Conservation (phyloP, 2,329 filamentous ascomycete species). For the Teratosphaeria viscida region DNA sequence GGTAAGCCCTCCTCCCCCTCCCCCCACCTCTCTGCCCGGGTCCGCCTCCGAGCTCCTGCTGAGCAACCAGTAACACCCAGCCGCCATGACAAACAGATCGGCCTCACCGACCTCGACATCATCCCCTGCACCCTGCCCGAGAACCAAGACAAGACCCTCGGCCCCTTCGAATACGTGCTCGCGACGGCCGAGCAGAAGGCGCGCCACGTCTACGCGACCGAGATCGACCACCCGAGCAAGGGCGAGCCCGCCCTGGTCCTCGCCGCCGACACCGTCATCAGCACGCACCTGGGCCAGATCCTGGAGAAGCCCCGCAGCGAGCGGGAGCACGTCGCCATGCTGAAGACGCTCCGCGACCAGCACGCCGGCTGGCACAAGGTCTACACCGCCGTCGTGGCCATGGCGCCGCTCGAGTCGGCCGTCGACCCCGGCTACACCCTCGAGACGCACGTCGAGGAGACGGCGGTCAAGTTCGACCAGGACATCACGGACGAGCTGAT, state of each 20-base stretch:
- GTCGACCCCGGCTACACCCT: slow-evolving; percentile 76
- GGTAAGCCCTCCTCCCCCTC: slow-evolving; percentile 30
- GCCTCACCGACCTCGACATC: slow-evolving; percentile 72
- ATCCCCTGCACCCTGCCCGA: slow-evolving; percentile 75
- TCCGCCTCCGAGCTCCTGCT: slow-evolving; percentile 5
- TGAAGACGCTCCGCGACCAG: slow-evolving; percentile 70
- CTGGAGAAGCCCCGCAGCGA: slow-evolving; percentile 84
- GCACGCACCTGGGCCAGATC: slow-evolving; percentile 62
- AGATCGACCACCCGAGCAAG: slow-evolving; percentile 43
- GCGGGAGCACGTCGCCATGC: slow-evolving; percentile 71
- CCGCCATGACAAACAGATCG: slow-evolving; percentile 45
- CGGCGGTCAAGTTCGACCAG: slow-evolving; percentile 73
- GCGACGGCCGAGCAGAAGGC: slow-evolving; percentile 78
- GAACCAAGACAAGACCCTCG: slow-evolving; percentile 68
- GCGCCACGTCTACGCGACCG: slow-evolving; percentile 56
- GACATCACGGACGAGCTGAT: slow-evolving; percentile 70
- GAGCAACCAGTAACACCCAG: slow-evolving; percentile 17
- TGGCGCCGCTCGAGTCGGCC: slow-evolving; percentile 72
- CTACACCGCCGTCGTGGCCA: slow-evolving; percentile 72
- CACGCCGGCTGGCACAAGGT: slow-evolving; percentile 57
- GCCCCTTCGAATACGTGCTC: slow-evolving; percentile 83
- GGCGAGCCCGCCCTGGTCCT: slow-evolving; percentile 77
- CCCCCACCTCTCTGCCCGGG: not conserved
- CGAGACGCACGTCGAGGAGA: slow-evolving; percentile 78
- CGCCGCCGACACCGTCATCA: slow-evolving; percentile 83